Percentiles rank a stretch among this genome's conserved stretches.
phyloP scores from a whole-genome alignment of 768 basidiomycete species.

The Artomyces pyxidatus region DNA sequence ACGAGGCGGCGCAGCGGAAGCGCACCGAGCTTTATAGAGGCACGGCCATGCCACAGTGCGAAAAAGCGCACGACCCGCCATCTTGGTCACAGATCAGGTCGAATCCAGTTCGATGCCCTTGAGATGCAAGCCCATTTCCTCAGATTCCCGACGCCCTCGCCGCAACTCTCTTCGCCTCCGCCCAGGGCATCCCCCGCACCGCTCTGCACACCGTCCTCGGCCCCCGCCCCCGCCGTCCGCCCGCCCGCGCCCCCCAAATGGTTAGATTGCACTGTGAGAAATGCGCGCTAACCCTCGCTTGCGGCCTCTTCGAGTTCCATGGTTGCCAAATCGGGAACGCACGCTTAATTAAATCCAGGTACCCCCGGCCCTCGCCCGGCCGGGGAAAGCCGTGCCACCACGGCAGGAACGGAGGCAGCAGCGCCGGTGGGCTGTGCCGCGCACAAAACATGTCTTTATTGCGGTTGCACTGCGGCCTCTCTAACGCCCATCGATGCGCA shows the following conservation, averaged over 20 bases:
- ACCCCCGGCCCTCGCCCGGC: not conserved
- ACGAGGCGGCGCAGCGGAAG: not conserved
- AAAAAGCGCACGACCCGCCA: not conserved
- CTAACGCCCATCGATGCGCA: not conserved
- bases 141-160: too few species aligned
- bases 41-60: not conserved
- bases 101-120: too few species aligned
- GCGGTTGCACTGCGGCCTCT: not conserved
- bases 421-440: not conserved
- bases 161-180: not conserved
- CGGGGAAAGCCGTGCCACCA: not conserved
- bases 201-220: too few species aligned
- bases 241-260: slow-evolving; percentile 8
- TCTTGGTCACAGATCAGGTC: too few species aligned
- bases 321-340: slow-evolving; percentile 15
- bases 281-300: slow-evolving; percentile 5
- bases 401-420: not conserved
- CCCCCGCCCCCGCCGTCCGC: not conserved
- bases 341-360: slow-evolving; percentile 19
- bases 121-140: too few species aligned
- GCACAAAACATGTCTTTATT: not conserved
- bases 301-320: too few species aligned
- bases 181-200: not conserved
- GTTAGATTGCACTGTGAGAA: slow-evolving; percentile 13
- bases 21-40: not conserved